These are phyloP conservation scores for Dioszegia crocea DNA, from an alignment of 768 basidiomycete genomes.

Conservation along the genomic window DNA sequence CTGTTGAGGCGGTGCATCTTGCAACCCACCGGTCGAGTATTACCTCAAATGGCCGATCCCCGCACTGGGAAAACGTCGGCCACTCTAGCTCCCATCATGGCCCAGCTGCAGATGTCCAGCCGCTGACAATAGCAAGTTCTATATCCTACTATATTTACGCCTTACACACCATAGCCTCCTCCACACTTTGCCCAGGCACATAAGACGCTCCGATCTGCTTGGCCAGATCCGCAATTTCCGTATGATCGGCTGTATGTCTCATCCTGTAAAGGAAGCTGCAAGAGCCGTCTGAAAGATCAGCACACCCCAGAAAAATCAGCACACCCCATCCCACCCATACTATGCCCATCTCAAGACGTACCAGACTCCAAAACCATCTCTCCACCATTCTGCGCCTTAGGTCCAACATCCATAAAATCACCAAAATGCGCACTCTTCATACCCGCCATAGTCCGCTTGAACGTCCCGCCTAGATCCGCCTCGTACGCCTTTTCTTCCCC, in stretches of 20 bases:
- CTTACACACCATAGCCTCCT: too few species aligned
- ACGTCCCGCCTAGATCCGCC: constrained; percentile 4
- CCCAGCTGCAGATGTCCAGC: too few species aligned
- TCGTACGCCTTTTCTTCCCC: constrained; percentile 21
- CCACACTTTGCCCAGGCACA: not conserved
- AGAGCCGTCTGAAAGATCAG: constrained; percentile 20
- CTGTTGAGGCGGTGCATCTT: too few species aligned
- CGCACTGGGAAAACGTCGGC: too few species aligned
- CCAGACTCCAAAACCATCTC: constrained; percentile 33
- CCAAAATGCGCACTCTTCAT: constrained; percentile 59
- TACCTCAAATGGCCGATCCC: too few species aligned
- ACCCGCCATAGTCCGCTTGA: constrained; percentile 80
- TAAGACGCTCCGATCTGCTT: constrained; percentile 24
- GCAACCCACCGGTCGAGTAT: too few species aligned
- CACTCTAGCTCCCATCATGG: too few species aligned
- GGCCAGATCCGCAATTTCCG: constrained; percentile 22
- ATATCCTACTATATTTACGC: too few species aligned
- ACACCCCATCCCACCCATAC: too few species aligned
- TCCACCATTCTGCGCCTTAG: constrained; percentile 36
- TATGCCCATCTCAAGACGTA: too few species aligned
- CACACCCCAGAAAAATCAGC: not conserved
- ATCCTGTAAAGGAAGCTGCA: constrained; percentile 34
- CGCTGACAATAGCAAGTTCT: too few species aligned
- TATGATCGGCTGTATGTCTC: constrained; percentile 34
- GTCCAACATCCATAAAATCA: constrained; percentile 21